Base-by-base conservation (phyloP, 75 land plant genomes). In the Cunninghamia lanceolata region DNA sequence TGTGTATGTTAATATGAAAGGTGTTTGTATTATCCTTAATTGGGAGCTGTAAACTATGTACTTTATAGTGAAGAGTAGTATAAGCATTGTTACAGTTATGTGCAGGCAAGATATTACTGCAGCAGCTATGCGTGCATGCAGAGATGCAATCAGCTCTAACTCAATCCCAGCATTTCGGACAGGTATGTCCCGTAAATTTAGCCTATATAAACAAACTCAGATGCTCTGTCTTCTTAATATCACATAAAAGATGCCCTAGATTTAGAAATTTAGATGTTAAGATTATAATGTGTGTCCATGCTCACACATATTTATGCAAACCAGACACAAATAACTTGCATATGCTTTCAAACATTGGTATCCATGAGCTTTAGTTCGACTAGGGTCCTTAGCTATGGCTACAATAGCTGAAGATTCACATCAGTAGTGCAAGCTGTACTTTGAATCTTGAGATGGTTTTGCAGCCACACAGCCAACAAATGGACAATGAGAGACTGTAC, bases 141-240 rank as follows among this genome's bases (percentile, higher is more conserved):
- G 89, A 84, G 94, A 96, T 89, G 99, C 99, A n/a, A 96, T 95
- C 59, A 85, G 93, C 75, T 94, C 97, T 56, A 96, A 95, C 86
- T 96, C 97, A 11, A 96, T 96, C 77, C 99, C 99, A 43, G 99
- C 99, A 21, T 96, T 96, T 82, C 91, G 99, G 21, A 90, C 91
- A 91, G 99, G 99, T 96, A 46, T 46, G 36, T 28, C 71, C 84
- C 11, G 11, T 59, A 35, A 46, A 83, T 28, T 83, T 68, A 21
- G 9, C n/a, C 30, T 21, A 8, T 21, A 63, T 28, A 63, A 28
- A 63, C 68, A 5, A 63, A 7, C 68, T 63, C 68, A 21, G 25
- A 56, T 56, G 28, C 63, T 21, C 28, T 1, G 0, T 56, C 2
- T 56, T 56, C 63, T 56, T 56, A 21, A 56, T 4, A 56, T 56